Evolutionary conservation across 2,329 filamentous ascomycete species (phyloP).

Genomic region (Apiospora koreana): DNA sequence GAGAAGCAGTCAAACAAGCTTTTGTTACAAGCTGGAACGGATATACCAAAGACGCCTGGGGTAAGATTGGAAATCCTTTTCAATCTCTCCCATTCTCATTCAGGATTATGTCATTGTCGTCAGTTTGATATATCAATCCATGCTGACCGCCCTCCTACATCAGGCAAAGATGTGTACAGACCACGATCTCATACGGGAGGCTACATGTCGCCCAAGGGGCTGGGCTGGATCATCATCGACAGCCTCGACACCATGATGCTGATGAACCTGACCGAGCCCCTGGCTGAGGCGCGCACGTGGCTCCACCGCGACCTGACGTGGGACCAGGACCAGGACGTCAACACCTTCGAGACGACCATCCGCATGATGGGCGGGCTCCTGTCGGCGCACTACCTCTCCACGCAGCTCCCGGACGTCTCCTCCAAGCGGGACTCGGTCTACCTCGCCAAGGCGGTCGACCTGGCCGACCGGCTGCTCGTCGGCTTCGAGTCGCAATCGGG

Average conservation of each 20-base stretch:
- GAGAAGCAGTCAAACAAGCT: slow-evolving; percentile 49
- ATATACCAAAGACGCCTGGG: slow-evolving; percentile 89
- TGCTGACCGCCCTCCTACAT: neutral
- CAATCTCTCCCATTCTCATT: neutral
- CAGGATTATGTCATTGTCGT: neutral
- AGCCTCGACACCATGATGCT: slow-evolving; percentile 95
- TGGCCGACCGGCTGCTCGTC: slow-evolving; percentile 82
- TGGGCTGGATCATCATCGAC: slow-evolving; percentile 99
- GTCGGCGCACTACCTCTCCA: slow-evolving; percentile 91
- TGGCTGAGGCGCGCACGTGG: slow-evolving; percentile 87
- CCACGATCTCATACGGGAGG: neutral
- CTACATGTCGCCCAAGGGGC: slow-evolving; percentile 81
- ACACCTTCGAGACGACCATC: slow-evolving; percentile 97
- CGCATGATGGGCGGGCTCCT: slow-evolving; percentile 93
- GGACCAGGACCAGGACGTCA: slow-evolving; percentile 92
- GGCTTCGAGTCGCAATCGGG: slow-evolving; percentile 88
- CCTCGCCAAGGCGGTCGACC: slow-evolving; percentile 89
- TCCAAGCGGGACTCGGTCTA: slow-evolving; percentile 78
- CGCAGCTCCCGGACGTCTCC: slow-evolving; percentile 75
- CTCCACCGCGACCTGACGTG: slow-evolving; percentile 79
- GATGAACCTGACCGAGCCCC: slow-evolving; percentile 90
- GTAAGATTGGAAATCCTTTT: slow-evolving; percentile 49
- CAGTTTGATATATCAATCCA: neutral
- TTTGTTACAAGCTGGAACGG: slow-evolving; percentile 90
- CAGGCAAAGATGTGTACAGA: neutral